phyloP scores from a whole-genome alignment of 306 rosid genomes.

The Sechiopsis laciniata region DNA sequence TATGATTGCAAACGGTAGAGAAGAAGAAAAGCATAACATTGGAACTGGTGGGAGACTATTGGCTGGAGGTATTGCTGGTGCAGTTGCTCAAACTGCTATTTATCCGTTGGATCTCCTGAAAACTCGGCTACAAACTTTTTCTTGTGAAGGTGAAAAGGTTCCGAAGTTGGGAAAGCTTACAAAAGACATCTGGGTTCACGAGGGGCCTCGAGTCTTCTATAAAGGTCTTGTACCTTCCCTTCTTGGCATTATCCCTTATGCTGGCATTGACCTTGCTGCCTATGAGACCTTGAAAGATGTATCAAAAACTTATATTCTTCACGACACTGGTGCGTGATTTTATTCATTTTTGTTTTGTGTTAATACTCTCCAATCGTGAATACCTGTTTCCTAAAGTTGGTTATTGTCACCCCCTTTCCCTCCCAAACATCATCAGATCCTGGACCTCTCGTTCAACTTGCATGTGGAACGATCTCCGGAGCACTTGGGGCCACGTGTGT shows the following conservation, averaged over 20 bases:
- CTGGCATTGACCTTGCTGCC: slow-evolving; percentile 91
- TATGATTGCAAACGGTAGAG: slow-evolving; percentile 43
- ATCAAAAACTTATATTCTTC: slow-evolving; percentile 72
- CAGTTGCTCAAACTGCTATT: slow-evolving; percentile 80
- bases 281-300: slow-evolving; percentile 85
- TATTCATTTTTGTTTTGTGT: neutral
- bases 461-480: slow-evolving; percentile 92
- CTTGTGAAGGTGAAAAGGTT: slow-evolving; percentile 51
- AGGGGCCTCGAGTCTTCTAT: slow-evolving; percentile 88
- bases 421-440: slow-evolving; percentile 47
- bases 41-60: slow-evolving; percentile 62
- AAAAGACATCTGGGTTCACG: slow-evolving; percentile 72
- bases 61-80: slow-evolving; percentile 92
- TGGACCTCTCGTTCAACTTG: slow-evolving; percentile 85
- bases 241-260: slow-evolving; percentile 90
- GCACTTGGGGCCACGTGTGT: slow-evolving; percentile 94
- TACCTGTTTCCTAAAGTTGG: neutral
- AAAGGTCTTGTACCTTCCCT: slow-evolving; percentile 84
- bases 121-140: slow-evolving; percentile 70
- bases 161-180: slow-evolving; percentile 61
- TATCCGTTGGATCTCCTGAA: slow-evolving; percentile 92
- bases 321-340: slow-evolving; percentile 51
- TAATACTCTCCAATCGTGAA: neutral
- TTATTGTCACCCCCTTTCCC: slow-evolving; percentile 11
- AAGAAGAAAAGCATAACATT: slow-evolving; percentile 41